phyloP scores from a whole-genome alignment of 2,329 filamentous ascomycete genomes.

The Pezicula neosporulosa region DNA sequence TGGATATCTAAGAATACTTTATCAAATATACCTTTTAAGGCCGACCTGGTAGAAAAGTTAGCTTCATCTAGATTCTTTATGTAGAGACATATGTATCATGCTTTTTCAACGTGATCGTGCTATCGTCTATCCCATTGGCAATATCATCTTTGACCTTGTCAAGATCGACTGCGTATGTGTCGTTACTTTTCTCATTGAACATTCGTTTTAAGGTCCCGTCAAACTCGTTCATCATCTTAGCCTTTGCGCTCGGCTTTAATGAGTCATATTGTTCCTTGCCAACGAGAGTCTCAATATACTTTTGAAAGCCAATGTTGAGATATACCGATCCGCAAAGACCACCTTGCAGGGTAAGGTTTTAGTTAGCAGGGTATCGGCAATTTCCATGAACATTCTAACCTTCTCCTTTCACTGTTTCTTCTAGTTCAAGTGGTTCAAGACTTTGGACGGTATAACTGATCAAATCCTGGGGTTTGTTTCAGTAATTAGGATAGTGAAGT shows the following conservation, averaged over 20 bases:
- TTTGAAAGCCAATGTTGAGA: slow-evolving; percentile 15
- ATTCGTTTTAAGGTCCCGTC: neutral
- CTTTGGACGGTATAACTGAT: slow-evolving; percentile 20
- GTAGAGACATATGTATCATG: neutral
- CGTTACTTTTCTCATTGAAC: neutral
- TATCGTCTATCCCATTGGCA: neutral
- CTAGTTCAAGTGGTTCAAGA: slow-evolving; percentile 12
- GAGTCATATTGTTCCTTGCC: neutral
- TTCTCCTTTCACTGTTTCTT: slow-evolving; percentile 14
- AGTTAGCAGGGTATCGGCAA: neutral
- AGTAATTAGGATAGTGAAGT: neutral
- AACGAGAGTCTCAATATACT: slow-evolving; percentile 6
- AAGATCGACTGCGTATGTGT: neutral
- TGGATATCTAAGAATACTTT: slow-evolving; percentile 38
- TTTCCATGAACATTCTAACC: neutral
- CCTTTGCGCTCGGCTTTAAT: neutral
- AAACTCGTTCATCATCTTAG: neutral
- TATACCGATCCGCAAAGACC: slow-evolving; percentile 16
- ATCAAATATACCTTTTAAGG: slow-evolving; percentile 31
- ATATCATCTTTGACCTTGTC: neutral
- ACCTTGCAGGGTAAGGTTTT: neutral
- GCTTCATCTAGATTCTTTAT: no score
- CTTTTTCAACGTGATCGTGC: neutral
- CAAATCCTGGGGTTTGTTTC: slow-evolving; percentile 14
- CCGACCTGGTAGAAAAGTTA: neutral